Evolutionary conservation across 805 yeast species (phyloP).

Genomic region (Saturnispora ahearnii): DNA sequence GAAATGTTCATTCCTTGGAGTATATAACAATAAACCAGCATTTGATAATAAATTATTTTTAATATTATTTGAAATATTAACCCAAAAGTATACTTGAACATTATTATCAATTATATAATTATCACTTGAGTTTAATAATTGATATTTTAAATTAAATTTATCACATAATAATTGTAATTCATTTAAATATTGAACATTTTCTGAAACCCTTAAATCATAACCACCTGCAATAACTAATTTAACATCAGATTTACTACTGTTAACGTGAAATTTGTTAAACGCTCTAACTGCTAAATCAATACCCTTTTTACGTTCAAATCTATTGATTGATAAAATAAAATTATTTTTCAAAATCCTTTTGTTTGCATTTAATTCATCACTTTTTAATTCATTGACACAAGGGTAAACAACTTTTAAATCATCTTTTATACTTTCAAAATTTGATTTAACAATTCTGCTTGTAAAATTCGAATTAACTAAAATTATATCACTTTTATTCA

Average conservation of each 20-base stretch:
- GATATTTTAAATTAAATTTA: slow-evolving; percentile 4
- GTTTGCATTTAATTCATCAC: slow-evolving; percentile 25
- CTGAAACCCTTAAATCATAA: slow-evolving; percentile 65
- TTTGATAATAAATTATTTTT: slow-evolving; percentile 53
- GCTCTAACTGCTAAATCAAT: slow-evolving; percentile 69
- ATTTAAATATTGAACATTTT: slow-evolving; percentile 62
- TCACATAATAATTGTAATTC: slow-evolving; percentile 48
- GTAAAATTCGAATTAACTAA: slow-evolving; percentile 90
- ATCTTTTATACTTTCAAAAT: slow-evolving; percentile 40
- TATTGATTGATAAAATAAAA: slow-evolving; percentile 66
- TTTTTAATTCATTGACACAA: slow-evolving; percentile 50
- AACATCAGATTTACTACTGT: slow-evolving; percentile 27
- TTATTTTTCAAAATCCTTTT: slow-evolving; percentile 29
- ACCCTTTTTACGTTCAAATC: slow-evolving; percentile 84
- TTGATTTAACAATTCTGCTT: slow-evolving; percentile 50
- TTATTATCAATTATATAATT: neutral
- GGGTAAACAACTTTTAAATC: slow-evolving; percentile 61
- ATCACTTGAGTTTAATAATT: neutral
- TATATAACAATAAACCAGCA: slow-evolving; percentile 62
- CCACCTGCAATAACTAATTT: slow-evolving; percentile 84
- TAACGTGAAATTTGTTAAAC: slow-evolving; percentile 37
- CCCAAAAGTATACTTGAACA: slow-evolving; percentile 43
- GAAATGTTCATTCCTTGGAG: slow-evolving; percentile 90
- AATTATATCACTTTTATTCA: slow-evolving; percentile 63
- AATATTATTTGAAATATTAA: slow-evolving; percentile 61